Evolutionary conservation across 495 filamentous ascomycete species (phyloP).

Genomic region (Evernia prunastri): DNA sequence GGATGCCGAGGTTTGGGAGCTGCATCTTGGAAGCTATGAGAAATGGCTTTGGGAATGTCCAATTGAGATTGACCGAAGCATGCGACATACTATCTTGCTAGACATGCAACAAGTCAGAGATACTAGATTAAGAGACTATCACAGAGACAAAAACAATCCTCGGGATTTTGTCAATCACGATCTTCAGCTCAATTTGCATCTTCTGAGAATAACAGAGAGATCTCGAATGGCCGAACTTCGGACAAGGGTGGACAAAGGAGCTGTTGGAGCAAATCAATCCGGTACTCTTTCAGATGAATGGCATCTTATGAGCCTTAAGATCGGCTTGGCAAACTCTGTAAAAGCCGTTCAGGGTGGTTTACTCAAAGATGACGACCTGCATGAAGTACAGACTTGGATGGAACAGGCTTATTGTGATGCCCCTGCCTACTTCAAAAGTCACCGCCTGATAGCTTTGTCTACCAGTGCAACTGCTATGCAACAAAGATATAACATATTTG

Average conservation of each 20-base stretch:
- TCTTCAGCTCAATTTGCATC: conserved; percentile 3
- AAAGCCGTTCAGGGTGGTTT: conserved; percentile 5
- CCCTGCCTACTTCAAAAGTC: background rate
- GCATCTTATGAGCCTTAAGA: conserved; percentile 12
- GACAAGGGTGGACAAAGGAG: conserved; percentile 7
- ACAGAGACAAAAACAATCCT: background rate
- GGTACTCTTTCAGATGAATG: conserved; percentile 7
- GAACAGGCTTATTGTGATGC: conserved; percentile 1
- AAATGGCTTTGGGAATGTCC: conserved; percentile 10
- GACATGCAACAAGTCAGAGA: conserved; percentile 4
- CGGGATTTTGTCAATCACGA: conserved; percentile 3
- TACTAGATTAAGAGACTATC: background rate
- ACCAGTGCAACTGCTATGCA: background rate
- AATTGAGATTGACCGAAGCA: conserved; percentile 3
- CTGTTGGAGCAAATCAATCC: conserved; percentile 8
- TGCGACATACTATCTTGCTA: conserved; percentile 10
- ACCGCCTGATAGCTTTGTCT: background rate
- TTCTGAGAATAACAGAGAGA: conserved; percentile 2
- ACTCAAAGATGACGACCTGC: conserved; percentile 7
- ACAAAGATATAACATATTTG: background rate
- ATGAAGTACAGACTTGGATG: conserved; percentile 11
- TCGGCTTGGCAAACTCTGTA: background rate
- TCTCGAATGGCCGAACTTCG: conserved; percentile 9
- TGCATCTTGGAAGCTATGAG: background rate
- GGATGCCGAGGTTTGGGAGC: background rate